Base-by-base conservation (phyloP, 148 eudicot genomes). In the Rhododendron williamsianum region DNA sequence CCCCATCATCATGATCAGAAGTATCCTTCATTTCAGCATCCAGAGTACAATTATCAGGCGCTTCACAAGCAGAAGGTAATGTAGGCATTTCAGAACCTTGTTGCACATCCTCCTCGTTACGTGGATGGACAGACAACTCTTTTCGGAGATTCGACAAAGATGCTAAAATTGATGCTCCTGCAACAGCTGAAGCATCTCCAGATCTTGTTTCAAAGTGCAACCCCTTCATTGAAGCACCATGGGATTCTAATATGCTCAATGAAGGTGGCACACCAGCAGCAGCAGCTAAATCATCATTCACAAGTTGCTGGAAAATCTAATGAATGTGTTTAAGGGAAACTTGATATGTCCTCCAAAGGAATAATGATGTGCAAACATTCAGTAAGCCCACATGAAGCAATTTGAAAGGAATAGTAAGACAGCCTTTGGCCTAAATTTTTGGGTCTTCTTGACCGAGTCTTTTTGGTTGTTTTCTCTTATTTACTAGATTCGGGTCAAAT, bases 131-230 rank as follows among this genome's bases (percentile, higher is more conserved):
- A 56, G 94, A 86, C 83, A 91, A 87, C 73, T 92, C 91, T 87
- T 95, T 91, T 74, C 84, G 86, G 60, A 90, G 85, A 86, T 87
- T 92, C 27, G 99, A 87, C 84, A 94, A 63, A 23, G 98, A 92
- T 63, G 93, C 92, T 86, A 95, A 83, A 83, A 93, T 91, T 56
- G 98, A 93, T 78, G 99, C 98, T 83, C 93, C 99, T 74, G 97
- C 91, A 65, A 88, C 97, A 56, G 92, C 90, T 63, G 94, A 91
- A 46, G 93, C 87, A 78, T 94, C 98, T 82, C 92, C 90, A 80
- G 94, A 89, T 91, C 92, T 91, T 85, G 92, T 89, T 87, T 91
- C 90, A 30, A 89, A 87, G 58, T 89, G 93, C 81, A 89, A 80
- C 9, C 91, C 90, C 56, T 92, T 91, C 60, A 91, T 76, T 52